phyloP scores from a whole-genome alignment of 768 basidiomycete genomes.

The Melanogaster broomeanus region DNA sequence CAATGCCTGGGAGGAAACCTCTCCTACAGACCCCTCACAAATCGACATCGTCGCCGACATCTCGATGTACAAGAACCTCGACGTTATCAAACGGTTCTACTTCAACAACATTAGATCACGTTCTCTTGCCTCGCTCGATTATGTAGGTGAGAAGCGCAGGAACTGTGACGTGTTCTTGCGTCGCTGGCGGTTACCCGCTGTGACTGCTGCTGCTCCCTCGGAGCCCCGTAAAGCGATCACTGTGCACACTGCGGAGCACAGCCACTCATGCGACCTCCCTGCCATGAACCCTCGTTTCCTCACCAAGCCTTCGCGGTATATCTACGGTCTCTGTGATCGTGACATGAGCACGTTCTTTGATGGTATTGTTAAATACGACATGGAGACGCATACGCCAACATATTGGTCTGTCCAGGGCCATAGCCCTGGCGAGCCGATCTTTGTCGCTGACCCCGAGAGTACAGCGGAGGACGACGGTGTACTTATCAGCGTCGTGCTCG shows the following conservation, averaged over 20 bases:
- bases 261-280: constrained; percentile 38
- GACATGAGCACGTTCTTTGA: constrained; percentile 35
- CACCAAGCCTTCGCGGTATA: constrained; percentile 34
- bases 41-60: constrained; percentile 39
- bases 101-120: constrained; percentile 29
- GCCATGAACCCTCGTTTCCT: constrained; percentile 33
- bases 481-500: constrained; percentile 38
- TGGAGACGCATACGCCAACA: constrained; percentile 16
- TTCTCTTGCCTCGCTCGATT: constrained; percentile 25
- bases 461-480: constrained; percentile 38
- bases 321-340: constrained; percentile 32
- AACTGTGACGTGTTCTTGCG: constrained; percentile 24
- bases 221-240: constrained; percentile 19
- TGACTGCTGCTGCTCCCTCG: constrained; percentile 14
- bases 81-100: constrained; percentile 34
- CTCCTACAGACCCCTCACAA: constrained; percentile 21
- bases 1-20: constrained; percentile 40
- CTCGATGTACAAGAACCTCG: constrained; percentile 34
- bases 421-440: constrained; percentile 40
- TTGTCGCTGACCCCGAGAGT: constrained; percentile 32
- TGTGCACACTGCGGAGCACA: constrained; percentile 21
- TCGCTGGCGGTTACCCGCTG: constrained; percentile 33
- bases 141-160: constrained; percentile 20
- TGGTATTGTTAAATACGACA: constrained; percentile 38
- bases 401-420: constrained; percentile 32